Conservation (phyloP, 2,329 filamentous ascomycete genomes). For the Phialophora macrospora region DNA sequence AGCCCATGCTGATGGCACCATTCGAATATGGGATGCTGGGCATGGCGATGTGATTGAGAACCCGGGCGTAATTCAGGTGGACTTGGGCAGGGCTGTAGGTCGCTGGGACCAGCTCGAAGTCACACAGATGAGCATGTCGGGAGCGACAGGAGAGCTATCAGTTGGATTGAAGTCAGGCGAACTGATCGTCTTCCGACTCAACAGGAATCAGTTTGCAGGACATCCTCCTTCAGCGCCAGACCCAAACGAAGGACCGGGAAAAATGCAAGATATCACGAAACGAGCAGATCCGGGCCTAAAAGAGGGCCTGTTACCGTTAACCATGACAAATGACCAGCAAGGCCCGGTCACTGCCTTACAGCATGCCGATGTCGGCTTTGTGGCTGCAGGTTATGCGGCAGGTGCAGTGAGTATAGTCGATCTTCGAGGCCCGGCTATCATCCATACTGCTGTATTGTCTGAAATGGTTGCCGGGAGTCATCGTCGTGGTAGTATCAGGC, state of each 20-base stretch:
- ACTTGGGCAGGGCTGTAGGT: slow-evolving; percentile 80
- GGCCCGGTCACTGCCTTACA: slow-evolving; percentile 79
- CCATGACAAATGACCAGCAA: slow-evolving; percentile 80
- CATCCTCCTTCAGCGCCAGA: slow-evolving; percentile 55
- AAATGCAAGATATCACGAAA: slow-evolving; percentile 73
- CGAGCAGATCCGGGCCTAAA: slow-evolving; percentile 74
- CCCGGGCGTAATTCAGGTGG: slow-evolving; percentile 76
- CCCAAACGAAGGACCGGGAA: slow-evolving; percentile 66
- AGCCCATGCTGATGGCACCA: slow-evolving; percentile 85
- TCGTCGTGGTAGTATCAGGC: slow-evolving; percentile 73
- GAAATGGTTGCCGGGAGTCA: slow-evolving; percentile 80
- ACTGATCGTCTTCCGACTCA: slow-evolving; percentile 84
- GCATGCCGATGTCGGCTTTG: slow-evolving; percentile 90
- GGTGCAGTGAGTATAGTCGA: slow-evolving; percentile 84
- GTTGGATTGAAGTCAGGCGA: slow-evolving; percentile 84
- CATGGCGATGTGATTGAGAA: slow-evolving; percentile 95
- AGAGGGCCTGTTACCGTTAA: slow-evolving; percentile 79
- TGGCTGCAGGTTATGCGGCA: slow-evolving; percentile 82
- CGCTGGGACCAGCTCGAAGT: slow-evolving; percentile 78
- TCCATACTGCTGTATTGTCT: slow-evolving; percentile 72
- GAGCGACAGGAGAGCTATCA: slow-evolving; percentile 81
- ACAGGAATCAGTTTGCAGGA: slow-evolving; percentile 74
- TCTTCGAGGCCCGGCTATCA: slow-evolving; percentile 81
- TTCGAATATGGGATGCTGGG: slow-evolving; percentile 92
- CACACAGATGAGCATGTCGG: slow-evolving; percentile 77